Base-by-base conservation (phyloP, 2,329 filamentous ascomycete genomes). In the Phaeosphaeria sp. region DNA sequence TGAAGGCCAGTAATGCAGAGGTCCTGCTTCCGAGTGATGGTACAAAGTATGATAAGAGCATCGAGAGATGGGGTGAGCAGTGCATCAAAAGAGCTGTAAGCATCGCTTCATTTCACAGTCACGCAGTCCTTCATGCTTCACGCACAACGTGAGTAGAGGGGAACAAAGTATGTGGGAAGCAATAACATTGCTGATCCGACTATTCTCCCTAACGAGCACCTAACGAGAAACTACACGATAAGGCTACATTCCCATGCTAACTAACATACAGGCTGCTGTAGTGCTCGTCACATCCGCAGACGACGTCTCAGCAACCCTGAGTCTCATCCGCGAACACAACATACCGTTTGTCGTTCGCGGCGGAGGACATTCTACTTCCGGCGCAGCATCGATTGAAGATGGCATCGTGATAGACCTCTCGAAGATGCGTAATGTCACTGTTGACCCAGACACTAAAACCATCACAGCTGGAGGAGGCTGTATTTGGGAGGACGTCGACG, bases 321-420 rank as follows among this genome's bases (percentile, higher is more conserved):
- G 57, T 3, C 68, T 71, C 46, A 59, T 68, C 39, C 62, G 63
- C 13, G 55, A 62, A 10, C 49, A 74, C 54, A 62, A 67, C 5
- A 77, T 87, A 42, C 79, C 83, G 46, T 78, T 87, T 55, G 83
- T 82, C 0, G 81, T 87, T 36, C 79, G 80, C 55, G 82, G 85
- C 15, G 85, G 86, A 18, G 84, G 84, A 0, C 85, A 88, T 70
- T 84, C 82, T 1, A 85, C 85, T 0, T 79, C 79, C 1, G 84
- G 83, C 6, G 77, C 81, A 1, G 82, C 81, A 2, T 83, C 82
- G 1, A 81, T 81, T 1, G 68, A 80, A 42, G 81, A 82, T 7
- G 85, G 85, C 5, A 77, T 88, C 22, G 80, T 88, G 10, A 81
- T 88, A 52, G 84, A 87, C 65, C 77, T 88, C 6, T 75, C 77